Conservation (phyloP, 306 rosid genomes). For the Prunus salicina region DNA sequence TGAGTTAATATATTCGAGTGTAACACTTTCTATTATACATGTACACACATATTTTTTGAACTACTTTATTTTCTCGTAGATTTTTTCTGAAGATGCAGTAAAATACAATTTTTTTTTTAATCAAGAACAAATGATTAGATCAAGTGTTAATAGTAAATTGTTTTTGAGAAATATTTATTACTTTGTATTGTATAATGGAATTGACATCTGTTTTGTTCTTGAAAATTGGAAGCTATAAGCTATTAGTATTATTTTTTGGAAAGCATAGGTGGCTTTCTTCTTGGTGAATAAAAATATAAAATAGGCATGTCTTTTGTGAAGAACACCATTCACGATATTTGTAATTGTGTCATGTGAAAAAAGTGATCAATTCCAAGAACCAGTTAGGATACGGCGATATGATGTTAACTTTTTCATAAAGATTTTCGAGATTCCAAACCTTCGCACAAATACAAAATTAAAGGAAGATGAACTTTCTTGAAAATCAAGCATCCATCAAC, state of each 20-base stretch:
- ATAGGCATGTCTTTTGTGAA: neutral
- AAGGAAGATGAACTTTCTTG: neutral
- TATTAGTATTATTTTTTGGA: neutral
- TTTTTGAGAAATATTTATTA: too few species aligned
- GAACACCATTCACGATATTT: neutral
- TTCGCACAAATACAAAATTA: neutral
- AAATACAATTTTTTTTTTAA: too few species aligned
- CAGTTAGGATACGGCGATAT: neutral
- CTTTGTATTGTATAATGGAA: neutral
- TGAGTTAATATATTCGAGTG: too few species aligned
- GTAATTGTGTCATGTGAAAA: neutral
- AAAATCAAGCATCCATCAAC: neutral
- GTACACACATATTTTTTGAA: too few species aligned
- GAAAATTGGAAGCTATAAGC: neutral
- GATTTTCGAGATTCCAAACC: neutral
- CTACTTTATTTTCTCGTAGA: too few species aligned
- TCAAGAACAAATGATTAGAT: too few species aligned
- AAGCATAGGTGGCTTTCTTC: neutral
- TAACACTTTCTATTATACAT: too few species aligned
- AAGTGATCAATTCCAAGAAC: neutral
- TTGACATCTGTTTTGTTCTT: neutral
- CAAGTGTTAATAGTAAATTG: too few species aligned
- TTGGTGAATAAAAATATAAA: neutral
- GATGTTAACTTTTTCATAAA: neutral
- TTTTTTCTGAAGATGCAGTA: too few species aligned